A percentile compares a stretch with the other conserved stretches of the same genome.
phyloP scores from a whole-genome alignment of 2,329 filamentous ascomycete species.

The Trichoderma brevicompactum region DNA sequence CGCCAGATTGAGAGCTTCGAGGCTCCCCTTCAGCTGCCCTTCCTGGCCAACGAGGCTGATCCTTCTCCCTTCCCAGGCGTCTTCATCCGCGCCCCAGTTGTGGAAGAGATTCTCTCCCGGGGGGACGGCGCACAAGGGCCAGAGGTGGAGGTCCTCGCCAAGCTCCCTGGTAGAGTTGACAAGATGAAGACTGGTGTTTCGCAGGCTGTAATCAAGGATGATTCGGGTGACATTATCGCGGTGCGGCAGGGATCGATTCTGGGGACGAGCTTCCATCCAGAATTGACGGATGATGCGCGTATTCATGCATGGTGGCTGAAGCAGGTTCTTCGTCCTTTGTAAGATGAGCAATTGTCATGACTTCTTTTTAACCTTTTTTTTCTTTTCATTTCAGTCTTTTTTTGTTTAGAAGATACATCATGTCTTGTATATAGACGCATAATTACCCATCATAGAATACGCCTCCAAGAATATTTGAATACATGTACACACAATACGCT shows the following conservation, averaged over 20 bases:
- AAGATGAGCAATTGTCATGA: conserved; percentile 4
- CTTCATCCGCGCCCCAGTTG: conserved; percentile 93
- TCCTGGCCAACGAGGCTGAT: conserved; percentile 54
- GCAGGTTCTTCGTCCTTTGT: conserved; percentile 53
- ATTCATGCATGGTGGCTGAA: conserved; percentile 94
- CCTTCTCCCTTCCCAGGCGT: conserved; percentile 70
- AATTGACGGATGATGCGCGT: conserved; percentile 82
- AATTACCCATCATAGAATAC: conserved; percentile 3
- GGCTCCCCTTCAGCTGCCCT: conserved; percentile 72
- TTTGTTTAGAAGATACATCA: not conserved
- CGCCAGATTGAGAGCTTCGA: conserved; percentile 92
- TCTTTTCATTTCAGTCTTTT: not conserved
- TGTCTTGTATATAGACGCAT: conserved; percentile 24
- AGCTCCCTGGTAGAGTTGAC: conserved; percentile 49
- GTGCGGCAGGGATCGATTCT: conserved; percentile 90
- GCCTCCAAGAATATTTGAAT: not conserved
- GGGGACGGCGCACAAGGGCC: conserved; percentile 18
- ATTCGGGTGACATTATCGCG: conserved; percentile 78
- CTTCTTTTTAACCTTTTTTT: not conserved
- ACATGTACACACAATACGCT: not conserved
- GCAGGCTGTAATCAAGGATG: conserved; percentile 45
- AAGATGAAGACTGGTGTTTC: conserved; percentile 46
- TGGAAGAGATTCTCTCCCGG: conserved; percentile 71
- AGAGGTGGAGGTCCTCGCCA: conserved; percentile 57
- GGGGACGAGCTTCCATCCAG: conserved; percentile 94